These are phyloP conservation scores for Bidens hawaiensis DNA, from an alignment of 140 eudicot genomes.

Conservation along the genomic window DNA sequence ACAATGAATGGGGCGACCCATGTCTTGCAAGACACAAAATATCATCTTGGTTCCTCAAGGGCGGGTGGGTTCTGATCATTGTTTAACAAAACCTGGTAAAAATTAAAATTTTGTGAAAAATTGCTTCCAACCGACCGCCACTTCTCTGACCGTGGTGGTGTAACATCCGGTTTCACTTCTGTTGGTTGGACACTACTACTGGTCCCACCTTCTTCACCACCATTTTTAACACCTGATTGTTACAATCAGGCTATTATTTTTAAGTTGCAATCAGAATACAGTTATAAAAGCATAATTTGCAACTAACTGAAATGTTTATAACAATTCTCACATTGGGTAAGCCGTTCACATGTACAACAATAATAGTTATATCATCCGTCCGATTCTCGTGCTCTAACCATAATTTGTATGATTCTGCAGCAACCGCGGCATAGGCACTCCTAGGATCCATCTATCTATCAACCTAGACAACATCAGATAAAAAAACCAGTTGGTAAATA, in stretches of 20 bases:
- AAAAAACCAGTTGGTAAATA: not conserved
- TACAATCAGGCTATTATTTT: slow-evolving; percentile 12
- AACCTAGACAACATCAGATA: slow-evolving; percentile 39
- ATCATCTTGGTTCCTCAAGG: slow-evolving; percentile 2
- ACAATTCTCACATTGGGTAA: slow-evolving; percentile 50
- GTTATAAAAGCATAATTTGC: not conserved
- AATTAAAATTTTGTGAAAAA: slow-evolving; percentile 30
- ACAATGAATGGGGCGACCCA: too few relatives aligned
- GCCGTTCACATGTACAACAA: slow-evolving; percentile 77
- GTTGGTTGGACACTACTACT: slow-evolving; percentile 13
- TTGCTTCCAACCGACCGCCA: slow-evolving; percentile 32
- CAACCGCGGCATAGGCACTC: slow-evolving; percentile 77
- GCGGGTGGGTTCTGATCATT: slow-evolving; percentile 13
- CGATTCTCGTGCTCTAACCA: slow-evolving; percentile 96
- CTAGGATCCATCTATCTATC: slow-evolving; percentile 71
- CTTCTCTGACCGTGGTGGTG: slow-evolving; percentile 40
- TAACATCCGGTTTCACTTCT: slow-evolving; percentile 16
- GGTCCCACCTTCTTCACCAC: slow-evolving; percentile 18
- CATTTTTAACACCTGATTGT: slow-evolving; percentile 32
- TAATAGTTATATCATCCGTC: slow-evolving; percentile 92
- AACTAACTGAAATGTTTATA: too few relatives aligned
- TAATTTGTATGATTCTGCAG: slow-evolving; percentile 83
- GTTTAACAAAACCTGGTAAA: slow-evolving; percentile 11
- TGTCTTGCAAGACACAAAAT: not conserved
- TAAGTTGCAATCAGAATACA: slow-evolving; percentile 5